Evolutionary conservation across 2,329 filamentous ascomycete species (phyloP).

Genomic region (Hypoxylon rubiginosum): DNA sequence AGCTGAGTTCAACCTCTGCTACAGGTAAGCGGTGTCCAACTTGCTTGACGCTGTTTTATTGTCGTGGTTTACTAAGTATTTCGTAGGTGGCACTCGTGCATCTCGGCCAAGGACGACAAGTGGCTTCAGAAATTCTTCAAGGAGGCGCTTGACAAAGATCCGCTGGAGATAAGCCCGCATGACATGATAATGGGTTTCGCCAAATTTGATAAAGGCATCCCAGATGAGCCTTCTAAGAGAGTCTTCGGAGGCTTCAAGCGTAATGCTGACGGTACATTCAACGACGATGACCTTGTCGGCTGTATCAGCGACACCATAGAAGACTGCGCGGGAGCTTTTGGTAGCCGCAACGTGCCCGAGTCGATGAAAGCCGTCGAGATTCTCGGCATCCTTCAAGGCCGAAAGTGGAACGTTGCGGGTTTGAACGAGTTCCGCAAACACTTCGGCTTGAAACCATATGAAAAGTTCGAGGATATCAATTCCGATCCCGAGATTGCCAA

Average conservation of each 20-base stretch:
- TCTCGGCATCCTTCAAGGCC: slow-evolving; percentile 81
- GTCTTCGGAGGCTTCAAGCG: slow-evolving; percentile 76
- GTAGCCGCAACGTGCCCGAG: slow-evolving; percentile 79
- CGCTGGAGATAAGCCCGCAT: slow-evolving; percentile 66
- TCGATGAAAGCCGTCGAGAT: slow-evolving; percentile 83
- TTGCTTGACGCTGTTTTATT: background rate
- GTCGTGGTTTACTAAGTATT: slow-evolving; percentile 2
- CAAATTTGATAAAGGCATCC: slow-evolving; percentile 72
- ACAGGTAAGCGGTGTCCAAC: slow-evolving; percentile 65
- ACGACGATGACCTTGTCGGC: slow-evolving; percentile 81
- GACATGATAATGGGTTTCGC: slow-evolving; percentile 74
- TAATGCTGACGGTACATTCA: slow-evolving; percentile 75
- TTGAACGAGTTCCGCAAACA: slow-evolving; percentile 89
- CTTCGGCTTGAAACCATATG: slow-evolving; percentile 81
- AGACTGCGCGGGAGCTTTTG: slow-evolving; percentile 81
- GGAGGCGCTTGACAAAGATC: slow-evolving; percentile 72
- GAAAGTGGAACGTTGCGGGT: slow-evolving; percentile 81
- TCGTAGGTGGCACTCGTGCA: slow-evolving; percentile 77
- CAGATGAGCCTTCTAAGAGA: slow-evolving; percentile 76
- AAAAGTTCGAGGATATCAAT: slow-evolving; percentile 87
- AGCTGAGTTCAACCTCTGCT: slow-evolving; percentile 89
- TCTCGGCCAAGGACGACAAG: slow-evolving; percentile 79
- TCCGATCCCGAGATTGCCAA: slow-evolving; percentile 78
- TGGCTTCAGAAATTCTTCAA: slow-evolving; percentile 82
- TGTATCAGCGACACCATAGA: slow-evolving; percentile 84